Base-by-base conservation (phyloP, 129 eudicot genomes). In the Ambrosia artemisiifolia region DNA sequence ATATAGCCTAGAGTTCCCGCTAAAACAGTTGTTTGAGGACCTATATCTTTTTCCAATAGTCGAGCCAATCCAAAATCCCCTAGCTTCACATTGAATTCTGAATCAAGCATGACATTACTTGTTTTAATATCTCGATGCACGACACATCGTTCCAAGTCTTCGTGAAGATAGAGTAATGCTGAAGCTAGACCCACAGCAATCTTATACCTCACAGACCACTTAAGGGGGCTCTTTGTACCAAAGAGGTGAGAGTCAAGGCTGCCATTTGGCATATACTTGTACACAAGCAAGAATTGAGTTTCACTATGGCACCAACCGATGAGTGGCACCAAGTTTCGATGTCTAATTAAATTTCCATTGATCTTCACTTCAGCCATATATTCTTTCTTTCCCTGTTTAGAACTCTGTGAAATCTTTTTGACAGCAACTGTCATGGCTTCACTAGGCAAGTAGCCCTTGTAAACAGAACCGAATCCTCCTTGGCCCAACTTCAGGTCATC, bases 21-120 rank as follows among this genome's bases (percentile, higher is more conserved):
- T 63, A 88, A 57, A 2, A 65, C 87, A 3, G 90, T 85, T 24
- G 94, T 88, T 38, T 71, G 79, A 1, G 53, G 70, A 18, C 83
- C 88, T 6, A 67, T 11, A 0, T 81, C 82, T n/a, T 86, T 88
- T 56, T 86, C 86, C 76, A 75, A 38, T 2, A 78, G 63, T 20
- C 84, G 54, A 18, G 91, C 91, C n/a, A 86, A 64, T 14, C 91
- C 88, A n/a, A 86, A 86, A 59, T 81, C 91, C 3, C 91, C 91
- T 4, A 86, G 77, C 82, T 83, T 83, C 54, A 55, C 87, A 38
- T 81, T 86, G 19, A 83, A 86, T 1, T 40, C 81, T 2, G 90
- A 83, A 38, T 88, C 90, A 1, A 88, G 83, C 88, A 85, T 83
- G 57, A 88, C 51, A 65, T 85, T 85, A 82, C 90, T 88, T 0